Evolutionary conservation across 768 basidiomycete species (phyloP).

Genomic region (Lactifluus rugatus): DNA sequence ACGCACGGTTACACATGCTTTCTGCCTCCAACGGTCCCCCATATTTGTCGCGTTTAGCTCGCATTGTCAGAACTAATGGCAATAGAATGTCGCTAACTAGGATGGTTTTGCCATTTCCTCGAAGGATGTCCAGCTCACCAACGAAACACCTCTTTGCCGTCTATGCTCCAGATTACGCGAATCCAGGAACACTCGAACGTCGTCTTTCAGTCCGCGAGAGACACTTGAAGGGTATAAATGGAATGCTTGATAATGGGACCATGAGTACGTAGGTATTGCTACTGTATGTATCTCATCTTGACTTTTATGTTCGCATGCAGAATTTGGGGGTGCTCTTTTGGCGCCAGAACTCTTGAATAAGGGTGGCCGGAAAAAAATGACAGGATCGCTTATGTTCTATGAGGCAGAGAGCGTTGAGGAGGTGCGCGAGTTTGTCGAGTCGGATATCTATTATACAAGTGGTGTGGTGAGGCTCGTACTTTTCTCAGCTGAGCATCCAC

Average conservation of each 20-base stretch:
- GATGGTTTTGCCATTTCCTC: neutral
- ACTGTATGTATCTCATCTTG: neutral
- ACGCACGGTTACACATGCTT: too few relatives aligned
- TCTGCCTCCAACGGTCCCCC: too few relatives aligned
- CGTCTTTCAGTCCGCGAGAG: slow-evolving; percentile 23
- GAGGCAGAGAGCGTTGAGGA: slow-evolving; percentile 22
- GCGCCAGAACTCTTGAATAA: slow-evolving; percentile 16
- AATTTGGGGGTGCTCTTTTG: slow-evolving; percentile 11
- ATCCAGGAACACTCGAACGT: slow-evolving; percentile 21
- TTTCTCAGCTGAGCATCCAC: neutral
- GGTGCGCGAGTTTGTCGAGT: slow-evolving; percentile 21
- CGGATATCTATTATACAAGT: slow-evolving; percentile 23
- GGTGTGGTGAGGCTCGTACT: slow-evolving; percentile 22
- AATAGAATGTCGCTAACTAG: neutral
- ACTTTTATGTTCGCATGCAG: neutral
- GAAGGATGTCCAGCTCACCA: slow-evolving; percentile 1
- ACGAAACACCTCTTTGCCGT: slow-evolving; percentile 22
- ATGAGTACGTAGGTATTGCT: slow-evolving; percentile 14
- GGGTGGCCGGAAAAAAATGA: slow-evolving; percentile 17
- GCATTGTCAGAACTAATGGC: too few relatives aligned
- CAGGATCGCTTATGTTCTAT: slow-evolving; percentile 23
- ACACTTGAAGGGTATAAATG: slow-evolving; percentile 21
- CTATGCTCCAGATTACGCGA: slow-evolving; percentile 28
- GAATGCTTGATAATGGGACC: neutral
- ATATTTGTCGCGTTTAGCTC: too few relatives aligned